phyloP scores from a whole-genome alignment of 2,329 filamentous ascomycete species.

The Leptographium wingfieldii region DNA sequence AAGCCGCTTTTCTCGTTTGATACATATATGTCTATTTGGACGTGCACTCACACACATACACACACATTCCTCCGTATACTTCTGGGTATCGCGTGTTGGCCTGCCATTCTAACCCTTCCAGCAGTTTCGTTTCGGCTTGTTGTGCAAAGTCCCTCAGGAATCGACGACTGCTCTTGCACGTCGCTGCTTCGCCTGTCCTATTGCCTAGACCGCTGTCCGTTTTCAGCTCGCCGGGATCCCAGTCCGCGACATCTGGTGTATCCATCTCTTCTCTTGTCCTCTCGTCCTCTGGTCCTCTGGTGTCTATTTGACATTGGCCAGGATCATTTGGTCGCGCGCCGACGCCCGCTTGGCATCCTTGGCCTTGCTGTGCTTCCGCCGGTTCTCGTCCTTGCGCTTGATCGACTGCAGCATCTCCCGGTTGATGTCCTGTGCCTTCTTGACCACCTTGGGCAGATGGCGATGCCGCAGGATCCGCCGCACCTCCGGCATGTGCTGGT shows the following conservation, averaged over 20 bases:
- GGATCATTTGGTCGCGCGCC: conserved; percentile 77
- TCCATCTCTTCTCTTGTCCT: background rate
- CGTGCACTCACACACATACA: too few species aligned
- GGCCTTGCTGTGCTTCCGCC: conserved; percentile 81
- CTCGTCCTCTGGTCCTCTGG: background rate
- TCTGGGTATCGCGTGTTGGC: too few species aligned
- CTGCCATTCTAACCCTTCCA: too few species aligned
- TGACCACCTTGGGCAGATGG: conserved; percentile 82
- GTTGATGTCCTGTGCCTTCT: conserved; percentile 96
- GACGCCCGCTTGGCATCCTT: conserved; percentile 47
- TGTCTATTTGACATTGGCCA: conserved; percentile 47
- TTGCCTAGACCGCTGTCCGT: too few species aligned
- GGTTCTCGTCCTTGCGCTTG: conserved; percentile 88
- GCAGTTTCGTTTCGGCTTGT: too few species aligned
- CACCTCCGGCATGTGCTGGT: conserved; percentile 93
- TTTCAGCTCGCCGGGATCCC: too few species aligned
- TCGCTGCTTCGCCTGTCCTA: too few species aligned
- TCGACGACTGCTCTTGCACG: too few species aligned
- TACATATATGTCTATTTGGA: too few species aligned
- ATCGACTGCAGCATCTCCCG: conserved; percentile 73
- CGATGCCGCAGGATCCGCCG: conserved; percentile 80
- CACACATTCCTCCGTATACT: too few species aligned
- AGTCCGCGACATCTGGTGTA: background rate
- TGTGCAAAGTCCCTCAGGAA: too few species aligned
- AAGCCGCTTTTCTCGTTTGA: too few species aligned